These are phyloP conservation scores for Clarireedia sp. DNA, from an alignment of 2,329 filamentous ascomycete species.

Conservation along the genomic window DNA sequence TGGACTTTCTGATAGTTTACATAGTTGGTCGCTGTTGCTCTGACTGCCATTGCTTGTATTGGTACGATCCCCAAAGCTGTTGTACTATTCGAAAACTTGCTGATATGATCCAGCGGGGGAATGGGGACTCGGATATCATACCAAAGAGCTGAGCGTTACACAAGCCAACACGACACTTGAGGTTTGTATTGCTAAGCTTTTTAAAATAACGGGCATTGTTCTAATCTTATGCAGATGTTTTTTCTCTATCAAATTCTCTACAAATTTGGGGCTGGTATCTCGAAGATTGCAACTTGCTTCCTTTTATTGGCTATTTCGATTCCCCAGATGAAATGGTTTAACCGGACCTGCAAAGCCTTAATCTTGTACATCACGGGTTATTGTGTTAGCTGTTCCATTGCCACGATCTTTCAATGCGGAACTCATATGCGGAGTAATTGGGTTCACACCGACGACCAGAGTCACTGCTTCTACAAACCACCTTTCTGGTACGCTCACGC, in stretches of 20 bases:
- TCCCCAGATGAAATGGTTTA: slow-evolving; percentile 11
- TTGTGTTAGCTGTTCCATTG: slow-evolving; percentile 8
- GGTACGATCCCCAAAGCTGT: background rate
- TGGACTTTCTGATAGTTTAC: background rate
- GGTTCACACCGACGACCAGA: slow-evolving; percentile 4
- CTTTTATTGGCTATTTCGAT: slow-evolving; percentile 14
- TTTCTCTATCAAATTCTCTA: slow-evolving; percentile 16
- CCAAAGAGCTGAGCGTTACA: background rate
- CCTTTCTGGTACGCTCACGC: slow-evolving; percentile 15
- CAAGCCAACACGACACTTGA: background rate
- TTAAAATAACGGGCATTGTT: background rate
- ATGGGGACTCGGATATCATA: slow-evolving; percentile 4
- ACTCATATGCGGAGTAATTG: slow-evolving; percentile 11
- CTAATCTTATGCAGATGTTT: slow-evolving; percentile 14
- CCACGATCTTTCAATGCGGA: slow-evolving; percentile 14
- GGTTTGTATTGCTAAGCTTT: background rate
- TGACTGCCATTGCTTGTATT: slow-evolving; percentile 3
- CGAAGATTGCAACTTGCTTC: slow-evolving; percentile 13
- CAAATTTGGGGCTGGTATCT: slow-evolving; percentile 12
- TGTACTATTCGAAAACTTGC: background rate
- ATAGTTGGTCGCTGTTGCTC: background rate
- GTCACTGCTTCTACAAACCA: slow-evolving; percentile 12
- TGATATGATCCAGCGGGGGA: background rate
- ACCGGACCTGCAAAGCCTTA: slow-evolving; percentile 6
- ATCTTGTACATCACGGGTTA: slow-evolving; percentile 12